A percentile compares a stretch with the other conserved stretches of the same genome.
phyloP scores from a whole-genome alignment of 148 eudicot species.

The Vaccinium vitisidaea region DNA sequence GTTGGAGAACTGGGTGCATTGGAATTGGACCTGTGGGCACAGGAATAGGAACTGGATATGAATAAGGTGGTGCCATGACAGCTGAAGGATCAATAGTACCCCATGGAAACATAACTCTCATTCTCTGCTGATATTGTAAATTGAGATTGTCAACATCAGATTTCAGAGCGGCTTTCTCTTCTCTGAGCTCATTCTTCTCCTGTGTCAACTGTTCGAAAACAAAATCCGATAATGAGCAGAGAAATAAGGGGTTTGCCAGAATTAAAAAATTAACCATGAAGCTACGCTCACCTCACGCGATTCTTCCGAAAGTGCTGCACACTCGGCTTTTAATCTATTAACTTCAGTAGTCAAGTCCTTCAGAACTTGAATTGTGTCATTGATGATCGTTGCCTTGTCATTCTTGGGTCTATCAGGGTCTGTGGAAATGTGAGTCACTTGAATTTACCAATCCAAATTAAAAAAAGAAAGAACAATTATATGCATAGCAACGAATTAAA shows the following conservation, averaged over 20 bases:
- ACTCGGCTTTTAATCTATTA: conserved; percentile 54
- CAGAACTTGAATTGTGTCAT: conserved; percentile 57
- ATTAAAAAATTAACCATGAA: conserved; percentile 18
- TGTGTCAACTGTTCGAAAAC: conserved; percentile 47
- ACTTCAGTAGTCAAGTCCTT: conserved; percentile 62
- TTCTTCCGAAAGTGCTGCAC: conserved; percentile 51
- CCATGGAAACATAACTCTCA: conserved; percentile 56
- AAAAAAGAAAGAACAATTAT: background rate
- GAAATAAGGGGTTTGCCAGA: conserved; percentile 13
- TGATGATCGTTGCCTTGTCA: conserved; percentile 59
- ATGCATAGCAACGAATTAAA: background rate
- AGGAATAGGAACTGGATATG: conserved; percentile 52
- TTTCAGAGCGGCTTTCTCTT: conserved; percentile 59
- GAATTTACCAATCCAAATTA: conserved; percentile 12
- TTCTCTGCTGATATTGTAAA: conserved; percentile 54
- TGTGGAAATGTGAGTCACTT: conserved; percentile 18
- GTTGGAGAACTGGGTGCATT: conserved; percentile 56
- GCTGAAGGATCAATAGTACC: conserved; percentile 55
- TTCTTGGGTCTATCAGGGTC: conserved; percentile 69
- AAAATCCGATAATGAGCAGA: conserved; percentile 19
- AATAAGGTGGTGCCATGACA: conserved; percentile 50
- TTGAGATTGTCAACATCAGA: conserved; percentile 60
- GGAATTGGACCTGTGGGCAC: conserved; percentile 48
- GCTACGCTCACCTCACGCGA: conserved; percentile 50
- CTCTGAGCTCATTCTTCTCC: conserved; percentile 73